Conservation (phyloP, 139 green algal genomes). For the Zygnema circumcarinatum region DNA sequence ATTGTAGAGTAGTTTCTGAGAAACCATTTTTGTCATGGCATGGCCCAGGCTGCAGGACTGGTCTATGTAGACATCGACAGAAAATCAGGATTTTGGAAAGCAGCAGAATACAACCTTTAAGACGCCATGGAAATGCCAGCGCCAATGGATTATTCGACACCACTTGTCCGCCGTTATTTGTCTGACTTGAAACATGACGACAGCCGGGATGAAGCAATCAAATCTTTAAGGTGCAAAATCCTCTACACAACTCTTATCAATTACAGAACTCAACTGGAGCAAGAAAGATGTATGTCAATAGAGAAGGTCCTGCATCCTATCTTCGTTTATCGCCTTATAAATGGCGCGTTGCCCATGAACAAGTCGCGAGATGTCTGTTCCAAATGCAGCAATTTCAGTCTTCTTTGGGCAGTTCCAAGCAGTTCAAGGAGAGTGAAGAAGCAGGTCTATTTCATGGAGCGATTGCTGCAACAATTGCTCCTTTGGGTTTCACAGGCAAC, state of each 20-base stretch:
- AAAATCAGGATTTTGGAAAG: no score
- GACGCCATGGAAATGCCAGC: not conserved
- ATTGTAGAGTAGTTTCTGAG: no score
- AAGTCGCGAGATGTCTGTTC: no score
- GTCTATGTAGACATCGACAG: no score
- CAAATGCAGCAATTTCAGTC: no score
- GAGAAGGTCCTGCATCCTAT: not conserved
- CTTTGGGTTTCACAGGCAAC: not conserved
- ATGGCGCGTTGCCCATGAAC: not conserved
- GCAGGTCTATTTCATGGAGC: not conserved
- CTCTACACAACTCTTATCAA: not conserved
- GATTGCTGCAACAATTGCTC: not conserved
- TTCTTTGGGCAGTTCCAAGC: no score
- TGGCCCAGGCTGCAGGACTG: no score
- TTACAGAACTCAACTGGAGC: not conserved
- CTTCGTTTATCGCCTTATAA: not conserved
- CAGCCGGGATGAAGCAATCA: not conserved
- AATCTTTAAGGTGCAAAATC: not conserved
- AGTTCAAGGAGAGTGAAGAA: no score
- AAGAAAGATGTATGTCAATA: not conserved
- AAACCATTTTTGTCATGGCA: no score
- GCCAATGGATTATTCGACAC: not conserved
- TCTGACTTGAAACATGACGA: not conserved
- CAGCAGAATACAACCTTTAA: no score
- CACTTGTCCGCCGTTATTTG: not conserved